Evolutionary conservation across 345 rosid species (phyloP).

Genomic region (Xanthoceras sorbifolium): DNA sequence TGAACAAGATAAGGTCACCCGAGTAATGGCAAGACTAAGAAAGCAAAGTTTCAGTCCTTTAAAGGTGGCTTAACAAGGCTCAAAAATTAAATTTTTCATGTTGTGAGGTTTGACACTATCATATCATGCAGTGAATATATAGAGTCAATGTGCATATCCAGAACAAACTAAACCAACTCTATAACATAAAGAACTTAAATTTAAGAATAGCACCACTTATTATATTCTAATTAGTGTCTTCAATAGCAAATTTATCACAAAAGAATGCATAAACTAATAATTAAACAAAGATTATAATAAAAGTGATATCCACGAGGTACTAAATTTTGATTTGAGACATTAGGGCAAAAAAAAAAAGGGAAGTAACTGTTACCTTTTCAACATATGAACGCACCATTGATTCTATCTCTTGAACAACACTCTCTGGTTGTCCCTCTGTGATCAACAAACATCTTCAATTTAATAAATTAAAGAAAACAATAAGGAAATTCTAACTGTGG

Average conservation of each 20-base stretch:
- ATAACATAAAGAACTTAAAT: not conserved
- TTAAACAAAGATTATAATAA: not conserved
- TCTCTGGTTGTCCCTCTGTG: constrained; percentile 69
- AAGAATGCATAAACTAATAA: not conserved
- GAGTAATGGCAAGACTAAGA: not conserved
- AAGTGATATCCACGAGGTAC: not conserved
- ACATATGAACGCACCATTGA: constrained; percentile 64
- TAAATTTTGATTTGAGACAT: not conserved
- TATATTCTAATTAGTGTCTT: not conserved
- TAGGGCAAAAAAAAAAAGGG: not conserved
- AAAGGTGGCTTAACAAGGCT: not conserved
- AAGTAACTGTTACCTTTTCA: constrained; percentile 45
- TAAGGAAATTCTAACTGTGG: not conserved
- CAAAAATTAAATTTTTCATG: not conserved
- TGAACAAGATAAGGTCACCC: not conserved
- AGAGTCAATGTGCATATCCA: not conserved
- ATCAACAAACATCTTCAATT: constrained; percentile 20
- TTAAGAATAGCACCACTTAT: not conserved
- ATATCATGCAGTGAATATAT: not conserved
- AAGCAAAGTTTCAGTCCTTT: not conserved
- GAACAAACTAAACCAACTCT: not conserved
- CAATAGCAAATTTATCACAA: not conserved
- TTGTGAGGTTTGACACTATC: not conserved
- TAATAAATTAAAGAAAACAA: not conserved
- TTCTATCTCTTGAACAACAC: constrained; percentile 59